phyloP scores from a whole-genome alignment of 306 rosid genomes.

The Rosa persica region DNA sequence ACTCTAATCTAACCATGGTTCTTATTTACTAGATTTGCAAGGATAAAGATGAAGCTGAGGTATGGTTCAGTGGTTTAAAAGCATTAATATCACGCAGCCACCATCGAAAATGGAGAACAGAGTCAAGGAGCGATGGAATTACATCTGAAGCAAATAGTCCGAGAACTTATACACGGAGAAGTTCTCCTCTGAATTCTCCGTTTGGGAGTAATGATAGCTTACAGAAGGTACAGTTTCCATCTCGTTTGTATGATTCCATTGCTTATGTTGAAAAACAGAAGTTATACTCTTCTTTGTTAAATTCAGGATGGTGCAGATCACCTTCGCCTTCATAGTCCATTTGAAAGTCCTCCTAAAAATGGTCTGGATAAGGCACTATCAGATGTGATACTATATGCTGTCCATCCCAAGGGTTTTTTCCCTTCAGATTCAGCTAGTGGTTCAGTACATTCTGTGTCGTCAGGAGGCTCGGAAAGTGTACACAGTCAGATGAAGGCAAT shows the following conservation, averaged over 20 bases:
- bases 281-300: constrained; percentile 26
- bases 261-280: constrained; percentile 24
- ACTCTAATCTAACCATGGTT: constrained; percentile 29
- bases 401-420: constrained; percentile 86
- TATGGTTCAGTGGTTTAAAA: constrained; percentile 98
- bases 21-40: constrained; percentile 84
- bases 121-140: constrained; percentile 95
- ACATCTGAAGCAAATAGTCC: constrained; percentile 98
- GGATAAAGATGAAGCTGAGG: constrained; percentile 99
- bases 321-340: constrained; percentile 89
- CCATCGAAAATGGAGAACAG: constrained; percentile 93
- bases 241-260: constrained; percentile 12
- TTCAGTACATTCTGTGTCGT: constrained; percentile 91
- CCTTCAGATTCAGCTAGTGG: constrained; percentile 92
- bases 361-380: constrained; percentile 86
- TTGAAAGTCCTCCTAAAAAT: constrained; percentile 93
- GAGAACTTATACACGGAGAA: constrained; percentile 87
- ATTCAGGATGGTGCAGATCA: constrained; percentile 87
- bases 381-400: constrained; percentile 76
- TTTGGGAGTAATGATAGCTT: constrained; percentile 94
- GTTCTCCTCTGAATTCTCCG: constrained; percentile 92
- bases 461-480: constrained; percentile 95
- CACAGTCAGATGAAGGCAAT: constrained; percentile 89
- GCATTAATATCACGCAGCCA: constrained; percentile 87
- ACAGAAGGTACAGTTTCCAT: constrained; percentile 66